Percentiles rank a stretch among this genome's conserved stretches.
phyloP scores from a whole-genome alignment of 805 yeast genomes.

The Yamadazyma phyllophila region DNA sequence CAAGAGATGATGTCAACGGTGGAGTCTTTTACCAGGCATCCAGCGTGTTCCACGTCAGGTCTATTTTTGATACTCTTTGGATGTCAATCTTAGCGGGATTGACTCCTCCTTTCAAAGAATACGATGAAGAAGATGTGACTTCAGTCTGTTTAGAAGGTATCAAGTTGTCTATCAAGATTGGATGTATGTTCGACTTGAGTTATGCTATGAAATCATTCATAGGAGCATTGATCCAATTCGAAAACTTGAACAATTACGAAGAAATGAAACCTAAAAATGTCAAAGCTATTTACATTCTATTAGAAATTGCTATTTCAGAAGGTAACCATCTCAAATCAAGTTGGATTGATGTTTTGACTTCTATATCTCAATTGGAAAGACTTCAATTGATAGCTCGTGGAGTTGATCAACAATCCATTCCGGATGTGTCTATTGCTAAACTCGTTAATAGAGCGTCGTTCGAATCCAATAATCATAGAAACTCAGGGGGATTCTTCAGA shows the following conservation, averaged over 20 bases:
- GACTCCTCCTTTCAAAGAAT: constrained; percentile 89
- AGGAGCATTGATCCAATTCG: constrained; percentile 84
- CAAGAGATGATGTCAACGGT: constrained; percentile 38
- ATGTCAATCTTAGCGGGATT: constrained; percentile 94
- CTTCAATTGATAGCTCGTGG: constrained; percentile 86
- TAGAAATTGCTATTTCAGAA: constrained; percentile 75
- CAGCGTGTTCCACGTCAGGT: constrained; percentile 84
- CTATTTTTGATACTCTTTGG: constrained; percentile 94
- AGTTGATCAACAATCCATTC: constrained; percentile 75
- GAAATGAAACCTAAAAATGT: constrained; percentile 79
- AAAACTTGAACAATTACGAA: constrained; percentile 73
- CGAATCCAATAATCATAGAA: constrained; percentile 44
- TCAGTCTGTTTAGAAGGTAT: constrained; percentile 80
- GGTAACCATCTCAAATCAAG: constrained; percentile 69
- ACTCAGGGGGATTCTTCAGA: constrained; percentile 49
- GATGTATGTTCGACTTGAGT: constrained; percentile 79
- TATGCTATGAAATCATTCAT: constrained; percentile 87
- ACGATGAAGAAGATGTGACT: constrained; percentile 70
- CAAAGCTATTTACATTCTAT: constrained; percentile 69
- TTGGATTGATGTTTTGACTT: constrained; percentile 81
- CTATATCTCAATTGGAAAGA: constrained; percentile 89
- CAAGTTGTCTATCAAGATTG: constrained; percentile 73
- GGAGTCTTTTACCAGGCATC: constrained; percentile 74
- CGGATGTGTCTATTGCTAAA: constrained; percentile 80
- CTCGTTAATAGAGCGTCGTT: constrained; percentile 52